phyloP scores from a whole-genome alignment of 257 asterid genomes.

The Oldenlandia corymbosa region DNA sequence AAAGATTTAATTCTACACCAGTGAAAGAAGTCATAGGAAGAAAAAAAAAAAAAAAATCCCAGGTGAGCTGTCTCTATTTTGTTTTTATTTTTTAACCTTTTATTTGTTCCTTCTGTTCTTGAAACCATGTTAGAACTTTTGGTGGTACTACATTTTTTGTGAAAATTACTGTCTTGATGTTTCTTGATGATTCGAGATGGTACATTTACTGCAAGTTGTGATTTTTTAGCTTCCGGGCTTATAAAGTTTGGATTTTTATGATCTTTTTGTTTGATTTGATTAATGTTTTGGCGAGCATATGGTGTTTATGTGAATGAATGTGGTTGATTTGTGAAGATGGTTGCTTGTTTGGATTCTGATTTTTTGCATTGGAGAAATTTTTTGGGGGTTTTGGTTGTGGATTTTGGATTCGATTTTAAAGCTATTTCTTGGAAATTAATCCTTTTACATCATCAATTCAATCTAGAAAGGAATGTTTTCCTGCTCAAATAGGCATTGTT shows the following conservation, averaged over 20 bases:
- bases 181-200: too few relatives aligned
- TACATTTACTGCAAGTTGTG: neutral
- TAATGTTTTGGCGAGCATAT: neutral
- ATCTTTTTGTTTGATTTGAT: neutral
- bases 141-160: too few relatives aligned
- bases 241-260: constrained; percentile 11
- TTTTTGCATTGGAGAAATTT: constrained; percentile 3
- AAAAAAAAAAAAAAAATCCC: neutral
- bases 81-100: neutral
- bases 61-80: constrained; percentile 17
- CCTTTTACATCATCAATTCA: neutral
- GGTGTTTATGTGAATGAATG: neutral
- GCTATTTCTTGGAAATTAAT: neutral
- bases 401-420: neutral
- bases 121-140: neutral
- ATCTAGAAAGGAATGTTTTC: neutral
- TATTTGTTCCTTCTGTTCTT: constrained; percentile 3
- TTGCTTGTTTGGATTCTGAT: neutral
- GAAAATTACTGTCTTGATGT: too few relatives aligned
- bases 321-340: neutral
- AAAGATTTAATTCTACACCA: neutral
- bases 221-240: neutral
- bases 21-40: too few relatives aligned
- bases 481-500: neutral
- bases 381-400: neutral